Evolutionary conservation across 805 yeast species (phyloP).

Genomic region (Kluyveromyces siamensis): DNA sequence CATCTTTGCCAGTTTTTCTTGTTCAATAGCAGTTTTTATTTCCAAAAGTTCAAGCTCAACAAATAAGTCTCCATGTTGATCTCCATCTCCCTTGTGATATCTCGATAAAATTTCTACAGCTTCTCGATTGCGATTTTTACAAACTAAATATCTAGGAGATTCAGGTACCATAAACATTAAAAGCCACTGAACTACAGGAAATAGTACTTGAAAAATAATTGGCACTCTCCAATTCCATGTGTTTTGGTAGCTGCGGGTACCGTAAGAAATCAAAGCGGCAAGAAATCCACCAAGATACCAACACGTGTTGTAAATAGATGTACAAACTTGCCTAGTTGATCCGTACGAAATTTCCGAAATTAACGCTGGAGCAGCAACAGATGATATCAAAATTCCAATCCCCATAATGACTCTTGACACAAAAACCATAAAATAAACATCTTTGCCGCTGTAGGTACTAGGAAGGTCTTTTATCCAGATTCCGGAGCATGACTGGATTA

Average conservation of each 20-base stretch:
- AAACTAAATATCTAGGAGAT: constrained; percentile 38
- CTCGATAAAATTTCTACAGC: constrained; percentile 36
- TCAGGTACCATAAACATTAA: constrained; percentile 46
- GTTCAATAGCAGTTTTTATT: constrained; percentile 32
- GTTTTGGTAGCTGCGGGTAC: constrained; percentile 27
- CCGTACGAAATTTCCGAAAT: constrained; percentile 46
- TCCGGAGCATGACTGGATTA: constrained; percentile 9
- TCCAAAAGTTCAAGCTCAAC: constrained; percentile 29
- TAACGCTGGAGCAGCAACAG: constrained; percentile 39
- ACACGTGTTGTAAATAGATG: constrained; percentile 41
- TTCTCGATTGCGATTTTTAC: constrained; percentile 34
- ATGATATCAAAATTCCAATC: constrained; percentile 38
- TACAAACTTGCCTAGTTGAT: constrained; percentile 32
- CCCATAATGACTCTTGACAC: constrained; percentile 42
- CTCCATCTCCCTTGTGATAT: constrained; percentile 32
- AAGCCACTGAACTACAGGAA: constrained; percentile 35
- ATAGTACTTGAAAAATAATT: constrained; percentile 39
- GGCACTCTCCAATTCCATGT: constrained; percentile 49
- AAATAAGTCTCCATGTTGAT: constrained; percentile 29
- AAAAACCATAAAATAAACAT: constrained; percentile 27
- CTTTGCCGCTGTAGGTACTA: neutral
- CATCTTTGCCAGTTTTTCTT: constrained; percentile 29
- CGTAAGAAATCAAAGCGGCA: constrained; percentile 44
- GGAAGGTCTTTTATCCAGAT: constrained; percentile 1
- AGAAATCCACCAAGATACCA: constrained; percentile 49